phyloP scores from a whole-genome alignment of 1,284 basidiomycete genomes.

The Stygiomarasmius scandens region DNA sequence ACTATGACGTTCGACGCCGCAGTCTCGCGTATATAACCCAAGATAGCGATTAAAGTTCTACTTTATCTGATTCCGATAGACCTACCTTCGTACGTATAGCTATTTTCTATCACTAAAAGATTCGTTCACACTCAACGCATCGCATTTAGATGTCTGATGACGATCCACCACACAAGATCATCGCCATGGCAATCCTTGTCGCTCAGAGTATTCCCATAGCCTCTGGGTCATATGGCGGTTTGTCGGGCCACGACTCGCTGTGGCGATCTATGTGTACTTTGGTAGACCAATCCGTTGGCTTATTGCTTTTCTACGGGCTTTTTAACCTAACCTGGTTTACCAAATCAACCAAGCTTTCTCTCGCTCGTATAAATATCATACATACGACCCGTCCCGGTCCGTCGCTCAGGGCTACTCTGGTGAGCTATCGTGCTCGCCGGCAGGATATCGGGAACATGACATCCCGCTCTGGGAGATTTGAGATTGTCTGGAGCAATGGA shows the following conservation, averaged over 20 bases:
- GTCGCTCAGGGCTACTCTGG: not conserved
- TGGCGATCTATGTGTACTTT: conserved; percentile 5
- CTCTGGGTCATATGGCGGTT: conserved; percentile 4
- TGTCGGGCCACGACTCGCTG: conserved; percentile 11
- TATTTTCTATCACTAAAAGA: no score
- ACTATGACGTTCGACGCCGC: no score
- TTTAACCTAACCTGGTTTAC: not conserved
- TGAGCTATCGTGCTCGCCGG: conserved; percentile 1
- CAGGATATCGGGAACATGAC: not conserved
- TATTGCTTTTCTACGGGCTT: conserved; percentile 4
- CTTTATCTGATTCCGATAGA: no score
- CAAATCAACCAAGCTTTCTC: not conserved
- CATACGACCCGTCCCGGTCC: not conserved
- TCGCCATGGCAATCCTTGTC: not conserved
- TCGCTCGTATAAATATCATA: not conserved
- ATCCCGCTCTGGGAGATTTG: not conserved
- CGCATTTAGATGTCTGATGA: not conserved
- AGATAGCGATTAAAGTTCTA: no score
- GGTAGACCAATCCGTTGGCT: conserved; percentile 6
- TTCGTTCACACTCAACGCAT: no score
- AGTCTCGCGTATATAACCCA: no score
- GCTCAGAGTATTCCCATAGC: conserved; percentile 1
- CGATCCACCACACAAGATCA: not conserved
- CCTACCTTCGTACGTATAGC: no score
- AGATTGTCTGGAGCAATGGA: not conserved